These are phyloP conservation scores for Exophiala aquamarina DNA, from an alignment of 2,329 filamentous ascomycete species.

Conservation along the genomic window DNA sequence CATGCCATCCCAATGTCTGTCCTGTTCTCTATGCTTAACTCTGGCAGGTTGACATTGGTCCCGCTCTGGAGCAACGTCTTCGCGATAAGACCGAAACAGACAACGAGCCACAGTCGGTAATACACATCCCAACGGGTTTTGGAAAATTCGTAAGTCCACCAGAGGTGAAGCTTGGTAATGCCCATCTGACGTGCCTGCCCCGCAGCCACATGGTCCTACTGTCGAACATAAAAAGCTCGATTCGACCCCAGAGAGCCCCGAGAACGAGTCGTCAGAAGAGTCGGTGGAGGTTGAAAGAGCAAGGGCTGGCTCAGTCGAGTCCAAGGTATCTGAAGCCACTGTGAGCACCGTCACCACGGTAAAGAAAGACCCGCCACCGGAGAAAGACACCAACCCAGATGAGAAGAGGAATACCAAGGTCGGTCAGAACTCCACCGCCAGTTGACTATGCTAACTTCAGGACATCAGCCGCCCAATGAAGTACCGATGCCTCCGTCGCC, in stretches of 20 bases:
- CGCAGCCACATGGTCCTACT: background rate
- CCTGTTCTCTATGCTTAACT: slow-evolving; percentile 34
- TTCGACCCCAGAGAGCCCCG: slow-evolving; percentile 1
- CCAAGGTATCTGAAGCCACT: slow-evolving; percentile 21
- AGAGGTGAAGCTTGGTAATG: background rate
- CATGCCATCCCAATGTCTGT: background rate
- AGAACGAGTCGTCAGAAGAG: slow-evolving; percentile 1
- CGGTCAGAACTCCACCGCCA: background rate
- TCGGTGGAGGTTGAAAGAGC: slow-evolving; percentile 16
- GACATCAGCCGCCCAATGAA: slow-evolving; percentile 17
- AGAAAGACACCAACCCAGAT: too few relatives aligned
- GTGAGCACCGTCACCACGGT: slow-evolving; percentile 7
- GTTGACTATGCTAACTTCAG: too few relatives aligned
- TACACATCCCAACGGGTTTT: slow-evolving; percentile 85
- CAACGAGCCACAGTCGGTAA: slow-evolving; percentile 72
- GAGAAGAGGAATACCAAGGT: background rate
- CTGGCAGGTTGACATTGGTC: slow-evolving; percentile 46
- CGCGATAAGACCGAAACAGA: slow-evolving; percentile 63
- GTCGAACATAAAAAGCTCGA: background rate
- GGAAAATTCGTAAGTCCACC: slow-evolving; percentile 57
- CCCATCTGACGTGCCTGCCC: background rate
- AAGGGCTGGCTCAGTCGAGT: slow-evolving; percentile 18
- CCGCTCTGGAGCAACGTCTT: slow-evolving; percentile 30
- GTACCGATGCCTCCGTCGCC: slow-evolving; percentile 25
- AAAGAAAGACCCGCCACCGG: background rate